phyloP scores from a whole-genome alignment of 805 yeast species.

The Candida insectorum region DNA sequence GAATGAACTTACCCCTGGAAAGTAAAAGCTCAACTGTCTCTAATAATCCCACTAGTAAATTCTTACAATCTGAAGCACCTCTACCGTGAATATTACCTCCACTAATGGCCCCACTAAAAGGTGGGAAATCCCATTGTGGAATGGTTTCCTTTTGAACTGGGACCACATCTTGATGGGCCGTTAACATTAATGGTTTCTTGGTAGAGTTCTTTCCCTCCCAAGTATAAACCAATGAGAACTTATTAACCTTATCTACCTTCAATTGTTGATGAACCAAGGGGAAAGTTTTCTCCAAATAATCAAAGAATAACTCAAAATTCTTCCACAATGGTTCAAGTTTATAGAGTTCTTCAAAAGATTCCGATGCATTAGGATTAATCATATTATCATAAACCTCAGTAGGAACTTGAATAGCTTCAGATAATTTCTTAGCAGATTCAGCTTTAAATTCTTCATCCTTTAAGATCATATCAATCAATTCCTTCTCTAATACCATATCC shows the following conservation, averaged over 20 bases:
- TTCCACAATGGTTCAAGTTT: slow-evolving; percentile 22
- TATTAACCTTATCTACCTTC: slow-evolving; percentile 29
- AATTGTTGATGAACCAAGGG: slow-evolving; percentile 30
- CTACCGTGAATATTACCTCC: slow-evolving; percentile 29
- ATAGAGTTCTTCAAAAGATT: slow-evolving; percentile 21
- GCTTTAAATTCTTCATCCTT: slow-evolving; percentile 21
- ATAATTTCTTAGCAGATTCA: slow-evolving; percentile 18
- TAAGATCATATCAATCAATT: slow-evolving; percentile 21
- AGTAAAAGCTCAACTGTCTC: slow-evolving; percentile 31
- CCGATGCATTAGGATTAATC: slow-evolving; percentile 22
- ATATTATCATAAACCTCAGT: slow-evolving; percentile 30
- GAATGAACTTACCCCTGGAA: slow-evolving; percentile 29
- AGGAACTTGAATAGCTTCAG: slow-evolving; percentile 26
- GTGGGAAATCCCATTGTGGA: slow-evolving; percentile 34
- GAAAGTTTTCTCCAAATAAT: slow-evolving; percentile 25
- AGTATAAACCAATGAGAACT: slow-evolving; percentile 31
- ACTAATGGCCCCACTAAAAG: slow-evolving; percentile 31
- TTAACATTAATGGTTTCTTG: slow-evolving; percentile 33
- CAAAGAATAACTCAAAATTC: slow-evolving; percentile 21
- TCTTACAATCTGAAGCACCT: slow-evolving; percentile 38
- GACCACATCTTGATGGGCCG: slow-evolving; percentile 41
- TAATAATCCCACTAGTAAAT: slow-evolving; percentile 39
- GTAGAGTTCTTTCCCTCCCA: slow-evolving; percentile 28
- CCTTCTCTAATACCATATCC: slow-evolving; percentile 16
- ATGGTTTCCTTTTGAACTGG: slow-evolving; percentile 38